These are phyloP conservation scores for Spencermartinsiella europaea DNA, from an alignment of 805 yeast species.

Conservation along the genomic window DNA sequence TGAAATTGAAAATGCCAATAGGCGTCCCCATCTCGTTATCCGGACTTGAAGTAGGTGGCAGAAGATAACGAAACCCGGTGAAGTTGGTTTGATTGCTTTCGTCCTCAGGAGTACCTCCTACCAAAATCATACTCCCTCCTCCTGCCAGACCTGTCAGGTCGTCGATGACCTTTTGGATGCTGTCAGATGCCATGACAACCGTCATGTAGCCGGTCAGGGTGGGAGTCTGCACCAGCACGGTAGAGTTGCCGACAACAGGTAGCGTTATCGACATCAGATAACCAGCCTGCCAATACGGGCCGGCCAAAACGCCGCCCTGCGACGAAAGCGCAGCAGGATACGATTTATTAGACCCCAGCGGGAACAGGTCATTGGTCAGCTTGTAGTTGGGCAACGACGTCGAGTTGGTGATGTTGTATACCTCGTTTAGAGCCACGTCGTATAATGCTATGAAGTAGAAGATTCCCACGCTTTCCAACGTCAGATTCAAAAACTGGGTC, in stretches of 20 bases:
- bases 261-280: slow-evolving; percentile 67
- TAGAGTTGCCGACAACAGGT: slow-evolving; percentile 69
- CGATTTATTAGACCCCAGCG: slow-evolving; percentile 43
- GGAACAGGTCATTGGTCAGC: slow-evolving; percentile 38
- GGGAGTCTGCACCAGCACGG: slow-evolving; percentile 56
- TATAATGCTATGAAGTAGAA: slow-evolving; percentile 41
- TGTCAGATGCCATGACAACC: slow-evolving; percentile 46
- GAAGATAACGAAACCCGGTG: slow-evolving; percentile 17
- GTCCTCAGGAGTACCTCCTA: slow-evolving; percentile 17
- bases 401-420: slow-evolving; percentile 29
- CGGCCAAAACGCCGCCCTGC: slow-evolving; percentile 50
- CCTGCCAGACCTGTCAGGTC: slow-evolving; percentile 39
- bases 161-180: slow-evolving; percentile 37
- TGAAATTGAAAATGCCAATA: slow-evolving; percentile 14
- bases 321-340: slow-evolving; percentile 42
- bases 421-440: slow-evolving; percentile 49
- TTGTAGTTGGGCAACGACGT: slow-evolving; percentile 27
- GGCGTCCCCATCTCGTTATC: too few species aligned
- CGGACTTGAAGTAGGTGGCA: slow-evolving; percentile 32
- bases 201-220: slow-evolving; percentile 68
- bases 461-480: slow-evolving; percentile 59
- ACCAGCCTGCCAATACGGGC: slow-evolving; percentile 47
- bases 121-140: slow-evolving; percentile 21
- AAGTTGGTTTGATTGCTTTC: slow-evolving; percentile 18
- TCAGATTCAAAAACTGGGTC: slow-evolving; percentile 48